These are phyloP conservation scores for Penicillium robsamsonii DNA, from an alignment of 495 filamentous ascomycete genomes.

Conservation along the genomic window DNA sequence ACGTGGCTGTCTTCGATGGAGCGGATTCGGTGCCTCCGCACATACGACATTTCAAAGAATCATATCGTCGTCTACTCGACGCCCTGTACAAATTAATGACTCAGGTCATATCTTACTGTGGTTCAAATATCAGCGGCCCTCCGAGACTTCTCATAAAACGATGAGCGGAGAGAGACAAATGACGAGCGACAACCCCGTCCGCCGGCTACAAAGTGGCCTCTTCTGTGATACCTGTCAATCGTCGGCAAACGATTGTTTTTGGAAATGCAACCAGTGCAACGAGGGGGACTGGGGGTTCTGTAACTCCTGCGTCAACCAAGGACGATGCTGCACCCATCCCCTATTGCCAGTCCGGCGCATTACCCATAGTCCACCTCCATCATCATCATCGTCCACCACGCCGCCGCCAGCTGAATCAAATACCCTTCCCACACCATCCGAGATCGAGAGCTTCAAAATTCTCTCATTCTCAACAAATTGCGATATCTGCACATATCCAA, in stretches of 20 bases:
- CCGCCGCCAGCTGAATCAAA: conserved; percentile 22
- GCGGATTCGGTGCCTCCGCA: conserved; percentile 68
- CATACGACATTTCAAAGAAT: conserved; percentile 53
- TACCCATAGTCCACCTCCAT: conserved; percentile 20
- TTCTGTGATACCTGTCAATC: conserved; percentile 77
- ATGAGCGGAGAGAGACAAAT: conserved; percentile 34
- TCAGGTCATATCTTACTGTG: conserved; percentile 66
- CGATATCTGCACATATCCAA: conserved; percentile 68
- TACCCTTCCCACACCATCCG: conserved; percentile 28
- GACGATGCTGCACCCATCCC: conserved; percentile 71
- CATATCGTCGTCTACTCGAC: conserved; percentile 41
- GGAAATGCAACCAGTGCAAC: conserved; percentile 81
- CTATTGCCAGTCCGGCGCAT: conserved; percentile 64
- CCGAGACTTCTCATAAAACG: conserved; percentile 28
- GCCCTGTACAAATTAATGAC: conserved; percentile 39
- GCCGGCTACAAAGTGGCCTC: conserved; percentile 69
- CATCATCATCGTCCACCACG: conserved; percentile 19
- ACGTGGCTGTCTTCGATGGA: conserved; percentile 77
- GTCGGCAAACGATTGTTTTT: conserved; percentile 73
- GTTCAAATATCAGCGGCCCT: conserved; percentile 62
- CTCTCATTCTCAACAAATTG: conserved; percentile 69
- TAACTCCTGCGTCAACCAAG: conserved; percentile 74
- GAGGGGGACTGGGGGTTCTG: conserved; percentile 93
- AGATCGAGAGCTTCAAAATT: conserved; percentile 49
- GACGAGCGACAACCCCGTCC: conserved; percentile 62